phyloP scores from a whole-genome alignment of 805 yeast species.

The Blastobotrys peoriensis region DNA sequence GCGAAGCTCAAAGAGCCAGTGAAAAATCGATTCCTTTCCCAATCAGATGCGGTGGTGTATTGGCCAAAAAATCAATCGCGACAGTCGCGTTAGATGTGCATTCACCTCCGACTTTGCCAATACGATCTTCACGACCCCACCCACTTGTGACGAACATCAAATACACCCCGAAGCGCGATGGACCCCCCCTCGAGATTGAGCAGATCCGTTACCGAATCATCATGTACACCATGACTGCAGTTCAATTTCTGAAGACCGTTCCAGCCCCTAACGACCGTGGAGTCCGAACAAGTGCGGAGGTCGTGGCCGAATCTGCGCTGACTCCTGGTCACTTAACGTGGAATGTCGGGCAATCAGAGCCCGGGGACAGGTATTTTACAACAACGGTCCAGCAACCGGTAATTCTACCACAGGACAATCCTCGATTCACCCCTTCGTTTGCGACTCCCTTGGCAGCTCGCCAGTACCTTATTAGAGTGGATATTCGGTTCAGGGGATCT shows the following conservation, averaged over 20 bases:
- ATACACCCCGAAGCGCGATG: background rate
- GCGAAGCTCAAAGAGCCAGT: background rate
- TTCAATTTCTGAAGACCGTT: background rate
- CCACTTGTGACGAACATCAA: background rate
- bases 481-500: background rate
- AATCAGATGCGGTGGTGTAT: background rate
- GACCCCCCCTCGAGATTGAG: background rate
- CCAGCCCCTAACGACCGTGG: background rate
- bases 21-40: background rate
- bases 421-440: background rate
- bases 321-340: background rate
- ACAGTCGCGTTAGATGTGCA: background rate
- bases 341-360: background rate
- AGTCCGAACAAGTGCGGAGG: background rate
- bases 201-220: background rate
- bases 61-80: background rate
- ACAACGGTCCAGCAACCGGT: background rate
- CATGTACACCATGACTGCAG: background rate
- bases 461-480: background rate
- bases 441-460: background rate
- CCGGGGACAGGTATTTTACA: background rate
- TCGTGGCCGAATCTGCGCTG: background rate
- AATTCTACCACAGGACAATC: background rate
- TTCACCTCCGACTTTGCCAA: background rate
- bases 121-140: background rate